Base-by-base conservation (phyloP, 768 basidiomycete genomes). In the Tulasnella sp. region DNA sequence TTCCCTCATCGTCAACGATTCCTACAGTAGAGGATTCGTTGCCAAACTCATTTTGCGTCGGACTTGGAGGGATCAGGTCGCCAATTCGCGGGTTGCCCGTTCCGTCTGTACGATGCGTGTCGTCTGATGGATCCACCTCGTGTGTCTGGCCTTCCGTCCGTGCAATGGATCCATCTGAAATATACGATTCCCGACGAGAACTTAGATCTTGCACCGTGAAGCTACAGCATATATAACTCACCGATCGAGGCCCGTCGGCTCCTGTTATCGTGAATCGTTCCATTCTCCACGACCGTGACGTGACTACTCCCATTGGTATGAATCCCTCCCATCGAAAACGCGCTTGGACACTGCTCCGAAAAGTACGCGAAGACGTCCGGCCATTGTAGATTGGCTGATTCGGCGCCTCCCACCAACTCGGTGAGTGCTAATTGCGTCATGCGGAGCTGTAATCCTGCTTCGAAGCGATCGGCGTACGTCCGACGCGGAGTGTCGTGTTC, bases 301-400 rank as follows among this genome's bases (percentile, higher is more conserved):
- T 38, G 34, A 38, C 7, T 15, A 38, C 15, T 15, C 15, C 34
- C 34, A 15, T 38, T 48, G 7, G 47, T 19, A 38, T 38, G 34
- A 38, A 5, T 38, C 34, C 34, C 34, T 38, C 7, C 51, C 13
- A 19, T 52, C 13, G 51, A 52, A 24, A 24, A 52, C 11, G 30
- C 51, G n/a, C 50, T 61, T 51, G 51, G 59, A 43, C 51, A 52
- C 24, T 47, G 49, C 59, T 83, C 84, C 0, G 91, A 84, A 67
- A 92, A 84, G 86, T 88, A 96, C 3, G 79, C 73, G 69, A 94
- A 95, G 7, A 91, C 78, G 26, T 91, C 89, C 15, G 91, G 74
- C 81, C 91, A 93, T 59, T 81, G 83, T 17, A 74, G 72, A 63
- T 86, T 84, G 0, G 92, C 93, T 42, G 82, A 80, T 65, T 94